A percentile compares a stretch with the other conserved stretches of the same genome.
Conservation (phyloP, 2,329 filamentous ascomycete species). For the Aspergillus sp. region DNA sequence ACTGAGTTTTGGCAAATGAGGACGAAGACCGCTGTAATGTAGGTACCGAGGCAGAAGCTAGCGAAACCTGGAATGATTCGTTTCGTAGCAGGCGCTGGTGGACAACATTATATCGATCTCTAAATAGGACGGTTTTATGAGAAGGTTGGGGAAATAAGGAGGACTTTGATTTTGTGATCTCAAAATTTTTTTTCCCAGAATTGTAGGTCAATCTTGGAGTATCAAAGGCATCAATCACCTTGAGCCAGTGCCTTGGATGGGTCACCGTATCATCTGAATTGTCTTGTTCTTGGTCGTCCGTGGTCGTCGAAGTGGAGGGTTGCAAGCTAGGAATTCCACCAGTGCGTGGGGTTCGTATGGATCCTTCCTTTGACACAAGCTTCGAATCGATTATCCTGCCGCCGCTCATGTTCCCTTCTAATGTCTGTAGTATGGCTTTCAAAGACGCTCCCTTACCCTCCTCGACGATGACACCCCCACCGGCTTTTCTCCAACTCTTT, state of each 20-base stretch:
- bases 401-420: slow-evolving; percentile 89
- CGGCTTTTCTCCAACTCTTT: slow-evolving; percentile 85
- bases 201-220: slow-evolving; percentile 64
- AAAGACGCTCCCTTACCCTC: slow-evolving; percentile 67
- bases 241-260: slow-evolving; percentile 80
- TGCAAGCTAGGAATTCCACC: slow-evolving; percentile 49
- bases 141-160: slow-evolving; percentile 73
- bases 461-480: slow-evolving; percentile 87
- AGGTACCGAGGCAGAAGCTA: slow-evolving; percentile 60
- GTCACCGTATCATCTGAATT: slow-evolving; percentile 61
- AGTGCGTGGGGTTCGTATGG: slow-evolving; percentile 37
- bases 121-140: slow-evolving; percentile 82
- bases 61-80: slow-evolving; percentile 85
- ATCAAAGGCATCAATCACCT: slow-evolving; percentile 77
- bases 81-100: slow-evolving; percentile 90
- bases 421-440: slow-evolving; percentile 75
- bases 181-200: slow-evolving; percentile 79
- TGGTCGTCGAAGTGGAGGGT: slow-evolving; percentile 21
- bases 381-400: slow-evolving; percentile 57
- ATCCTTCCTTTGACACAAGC: slow-evolving; percentile 39
- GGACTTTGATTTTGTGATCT: slow-evolving; percentile 66
- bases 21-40: slow-evolving; percentile 61
- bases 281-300: slow-evolving; percentile 49
- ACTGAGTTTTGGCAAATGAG: slow-evolving; percentile 57
- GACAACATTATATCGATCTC: slow-evolving; percentile 87